Base-by-base conservation (phyloP, 208 protist genomes). In the Trypanosoma conorhini region DNA sequence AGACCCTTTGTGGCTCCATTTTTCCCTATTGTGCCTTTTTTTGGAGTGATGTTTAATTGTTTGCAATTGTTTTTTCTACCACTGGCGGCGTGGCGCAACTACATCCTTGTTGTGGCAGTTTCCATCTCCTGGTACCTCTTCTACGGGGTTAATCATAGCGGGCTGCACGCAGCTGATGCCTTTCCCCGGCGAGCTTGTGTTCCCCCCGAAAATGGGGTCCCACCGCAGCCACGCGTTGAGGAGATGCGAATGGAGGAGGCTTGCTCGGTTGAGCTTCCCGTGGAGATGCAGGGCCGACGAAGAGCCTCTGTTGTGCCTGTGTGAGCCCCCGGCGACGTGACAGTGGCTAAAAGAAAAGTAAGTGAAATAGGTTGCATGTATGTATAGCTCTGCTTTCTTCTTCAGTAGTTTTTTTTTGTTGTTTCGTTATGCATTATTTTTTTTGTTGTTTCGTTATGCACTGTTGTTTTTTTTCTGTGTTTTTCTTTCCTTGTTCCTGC, bases 31-130 rank as follows among this genome's bases (percentile, higher is more conserved):
- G 64, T 73, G 17, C 76, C 76, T 57, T 26, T 72, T 22, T 12
- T 77, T 26, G 70, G 76, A 19, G 51, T 81, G 33, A 5, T 55
- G 8, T 66, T 77, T 31, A 74, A 73, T 56, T 65, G 30, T 35
- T 19, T 77, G 21, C 76, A 81, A 42, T 48, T 81, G 10, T 62
- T 81, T 48, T 70, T 63, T 52, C 62, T 81, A 10, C 76, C 70
- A 31, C 24, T 76, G 5, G 62, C 56, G 13, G 58, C 76, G 1
- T 81, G 60, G 62, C 76, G 76, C 38, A 81, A 77, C 28, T 77
- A 76, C 48, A 8, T n/a, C 54, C 7, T 81, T 40, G 24, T 79
- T 33, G 54, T 74, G 22, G n/a, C 40, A 54, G 10, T 70, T 21
- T 30, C 63, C 1, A 64, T 69, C 0, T 54, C 70, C 26, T 81